Evolutionary conservation across 2,329 filamentous ascomycete genomes (phyloP), one percentile per base, ranked within the genome.

Genomic region (Aphanocladium album): DNA sequence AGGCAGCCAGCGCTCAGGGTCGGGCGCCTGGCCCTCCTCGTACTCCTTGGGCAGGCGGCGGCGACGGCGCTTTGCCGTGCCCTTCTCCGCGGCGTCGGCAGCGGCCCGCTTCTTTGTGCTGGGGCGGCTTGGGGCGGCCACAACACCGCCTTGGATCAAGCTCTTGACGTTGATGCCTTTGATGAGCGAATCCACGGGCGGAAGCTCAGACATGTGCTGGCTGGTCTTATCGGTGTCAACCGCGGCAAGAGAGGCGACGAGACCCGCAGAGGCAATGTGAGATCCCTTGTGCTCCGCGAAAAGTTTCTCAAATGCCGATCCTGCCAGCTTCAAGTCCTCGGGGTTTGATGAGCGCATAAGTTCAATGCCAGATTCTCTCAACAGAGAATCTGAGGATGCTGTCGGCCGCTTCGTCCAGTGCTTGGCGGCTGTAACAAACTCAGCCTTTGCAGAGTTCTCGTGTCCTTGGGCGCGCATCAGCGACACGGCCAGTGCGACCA

Each of bases 1-100:
- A 14, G 95, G 93, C 62, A 99, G 76, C 95, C 95, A 99, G 64
- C 95, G 83, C 76, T 99, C 95, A 0, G 91, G 88, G 73, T 99
- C 95, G 37, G 90, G 84, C 65, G 86, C 87, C 79, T 92, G 96
- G 67, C 82, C 85, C 57, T 90, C 83, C 62, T 91, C 90, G 69
- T 85, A 90, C 68, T 87, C 83, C 75, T 90, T 91, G 35, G 89
- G 89, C 68, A 90, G 78, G 67, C 84, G 84, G 60, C 79, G 83
- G 71, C 82, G 79, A 68, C 82, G 83, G 70, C 84, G 86, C 62
- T 82, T 77, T 69, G 85, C 86, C 39, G 77, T 74, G 9, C 77
- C 63, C 64, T 80, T 80, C 21, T 74, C 65, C 67, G 73, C 66
- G 14, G 67, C 67, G 1, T 69, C 66, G n/a, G 69, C 64, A n/a